A percentile compares a stretch with the other conserved stretches of the same genome.
phyloP scores from a whole-genome alignment of 257 asterid species.

The Leonotis leonurus region DNA sequence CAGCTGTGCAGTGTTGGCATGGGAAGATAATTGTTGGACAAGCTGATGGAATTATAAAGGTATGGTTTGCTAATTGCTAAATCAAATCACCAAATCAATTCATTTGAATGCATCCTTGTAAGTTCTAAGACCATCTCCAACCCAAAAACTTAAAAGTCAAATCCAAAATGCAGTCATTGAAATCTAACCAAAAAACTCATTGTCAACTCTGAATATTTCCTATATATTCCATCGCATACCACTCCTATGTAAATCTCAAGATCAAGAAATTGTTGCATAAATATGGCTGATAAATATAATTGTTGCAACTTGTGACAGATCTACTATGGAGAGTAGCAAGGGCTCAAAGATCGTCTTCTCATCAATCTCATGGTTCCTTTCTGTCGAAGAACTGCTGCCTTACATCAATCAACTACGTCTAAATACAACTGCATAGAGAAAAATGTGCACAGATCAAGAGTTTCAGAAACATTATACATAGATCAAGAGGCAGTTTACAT shows the following conservation, averaged over 20 bases:
- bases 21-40: slow-evolving; percentile 75
- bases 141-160: too few relatives aligned
- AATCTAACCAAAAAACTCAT: too few relatives aligned
- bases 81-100: too few relatives aligned
- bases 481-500: not conserved
- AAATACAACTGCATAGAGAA: not conserved
- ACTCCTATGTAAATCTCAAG: too few relatives aligned
- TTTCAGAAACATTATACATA: not conserved
- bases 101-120: too few relatives aligned
- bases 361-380: not conserved
- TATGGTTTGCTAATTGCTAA: not conserved
- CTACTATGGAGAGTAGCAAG: slow-evolving; percentile 24
- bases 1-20: slow-evolving; percentile 48
- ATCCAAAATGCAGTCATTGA: too few relatives aligned
- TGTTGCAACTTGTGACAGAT: slow-evolving; percentile 16
- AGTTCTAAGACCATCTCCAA: too few relatives aligned
- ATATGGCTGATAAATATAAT: not conserved
- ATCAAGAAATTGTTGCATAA: too few relatives aligned
- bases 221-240: too few relatives aligned
- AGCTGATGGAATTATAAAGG: slow-evolving; percentile 65
- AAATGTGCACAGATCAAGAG: not conserved
- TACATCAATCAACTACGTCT: not conserved
- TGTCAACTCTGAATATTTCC: too few relatives aligned
- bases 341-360: not conserved
- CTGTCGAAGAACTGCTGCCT: not conserved